Evolutionary conservation across 2,329 filamentous ascomycete genomes (phyloP).

Genomic region (Aspergillus niger): DNA sequence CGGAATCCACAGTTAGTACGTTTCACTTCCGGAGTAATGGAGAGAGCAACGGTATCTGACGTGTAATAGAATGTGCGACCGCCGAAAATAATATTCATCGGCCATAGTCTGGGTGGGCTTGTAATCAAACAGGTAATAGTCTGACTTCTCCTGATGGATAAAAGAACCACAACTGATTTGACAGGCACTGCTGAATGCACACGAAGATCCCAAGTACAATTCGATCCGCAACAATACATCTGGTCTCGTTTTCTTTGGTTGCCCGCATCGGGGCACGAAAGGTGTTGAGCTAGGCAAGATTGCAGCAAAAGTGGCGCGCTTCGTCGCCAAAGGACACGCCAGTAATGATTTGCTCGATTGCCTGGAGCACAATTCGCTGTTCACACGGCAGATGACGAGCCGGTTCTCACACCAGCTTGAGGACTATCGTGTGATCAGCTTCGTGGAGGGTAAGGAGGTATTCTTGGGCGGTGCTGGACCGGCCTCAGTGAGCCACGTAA

Average conservation of each 20-base stretch:
- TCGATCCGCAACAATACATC: slow-evolving; percentile 35
- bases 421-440: slow-evolving; percentile 38
- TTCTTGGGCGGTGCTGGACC: slow-evolving; percentile 31
- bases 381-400: slow-evolving; percentile 35
- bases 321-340: slow-evolving; percentile 34
- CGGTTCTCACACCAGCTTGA: slow-evolving; percentile 38
- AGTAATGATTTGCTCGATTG: slow-evolving; percentile 34
- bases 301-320: slow-evolving; percentile 35
- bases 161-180: not conserved
- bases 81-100: slow-evolving; percentile 35
- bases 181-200: slow-evolving; percentile 37
- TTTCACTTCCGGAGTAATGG: not conserved
- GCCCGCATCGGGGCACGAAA: slow-evolving; percentile 37
- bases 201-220: slow-evolving; percentile 38
- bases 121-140: slow-evolving; percentile 34
- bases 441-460: slow-evolving; percentile 38
- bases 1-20: slow-evolving; percentile 29
- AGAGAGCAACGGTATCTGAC: not conserved
- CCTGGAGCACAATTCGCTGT: slow-evolving; percentile 34
- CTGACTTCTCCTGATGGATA: too few species aligned
- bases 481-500: slow-evolving; percentile 35
- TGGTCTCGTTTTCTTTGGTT: slow-evolving; percentile 40
- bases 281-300: slow-evolving; percentile 38
- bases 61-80: slow-evolving; percentile 22
- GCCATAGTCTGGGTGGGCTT: slow-evolving; percentile 35